Conservation (phyloP, 2,329 filamentous ascomycete genomes). For the Aspergillus quadrilineatus region DNA sequence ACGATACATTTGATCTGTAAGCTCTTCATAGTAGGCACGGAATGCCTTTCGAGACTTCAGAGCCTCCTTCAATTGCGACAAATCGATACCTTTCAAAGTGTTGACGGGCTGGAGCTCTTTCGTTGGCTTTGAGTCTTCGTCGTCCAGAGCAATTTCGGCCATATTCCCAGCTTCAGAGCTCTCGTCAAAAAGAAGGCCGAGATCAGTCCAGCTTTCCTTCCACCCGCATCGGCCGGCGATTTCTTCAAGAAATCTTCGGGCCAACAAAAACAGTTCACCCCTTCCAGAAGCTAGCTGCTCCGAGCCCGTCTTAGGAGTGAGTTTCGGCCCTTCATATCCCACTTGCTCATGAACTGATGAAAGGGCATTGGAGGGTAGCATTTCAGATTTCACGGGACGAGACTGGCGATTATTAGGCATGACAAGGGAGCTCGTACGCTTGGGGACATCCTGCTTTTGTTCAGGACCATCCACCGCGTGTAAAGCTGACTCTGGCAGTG, state of each 20-base stretch:
- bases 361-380: slow-evolving; percentile 29
- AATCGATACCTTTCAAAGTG: slow-evolving; percentile 51
- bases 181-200: slow-evolving; percentile 44
- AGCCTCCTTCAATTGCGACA: slow-evolving; percentile 60
- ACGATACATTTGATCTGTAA: slow-evolving; percentile 81
- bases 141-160: slow-evolving; percentile 37
- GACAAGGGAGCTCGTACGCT: slow-evolving; percentile 41
- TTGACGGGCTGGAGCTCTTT: slow-evolving; percentile 19
- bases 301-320: slow-evolving; percentile 56
- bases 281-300: slow-evolving; percentile 80
- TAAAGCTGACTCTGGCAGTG: slow-evolving; percentile 38
- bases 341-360: slow-evolving; percentile 40
- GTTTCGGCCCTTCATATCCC: slow-evolving; percentile 43
- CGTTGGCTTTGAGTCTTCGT: slow-evolving; percentile 22
- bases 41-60: slow-evolving; percentile 64
- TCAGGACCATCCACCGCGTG: slow-evolving; percentile 28
- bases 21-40: slow-evolving; percentile 65
- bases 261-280: slow-evolving; percentile 78
- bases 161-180: slow-evolving; percentile 31
- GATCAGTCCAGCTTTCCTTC: slow-evolving; percentile 71
- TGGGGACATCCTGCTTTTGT: slow-evolving; percentile 32
- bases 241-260: slow-evolving; percentile 74
- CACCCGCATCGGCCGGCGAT: slow-evolving; percentile 71
- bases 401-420: slow-evolving; percentile 21
- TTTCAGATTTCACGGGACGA: slow-evolving; percentile 29